Conservation (phyloP, 2,329 filamentous ascomycete genomes). For the Fusarium sp. region DNA sequence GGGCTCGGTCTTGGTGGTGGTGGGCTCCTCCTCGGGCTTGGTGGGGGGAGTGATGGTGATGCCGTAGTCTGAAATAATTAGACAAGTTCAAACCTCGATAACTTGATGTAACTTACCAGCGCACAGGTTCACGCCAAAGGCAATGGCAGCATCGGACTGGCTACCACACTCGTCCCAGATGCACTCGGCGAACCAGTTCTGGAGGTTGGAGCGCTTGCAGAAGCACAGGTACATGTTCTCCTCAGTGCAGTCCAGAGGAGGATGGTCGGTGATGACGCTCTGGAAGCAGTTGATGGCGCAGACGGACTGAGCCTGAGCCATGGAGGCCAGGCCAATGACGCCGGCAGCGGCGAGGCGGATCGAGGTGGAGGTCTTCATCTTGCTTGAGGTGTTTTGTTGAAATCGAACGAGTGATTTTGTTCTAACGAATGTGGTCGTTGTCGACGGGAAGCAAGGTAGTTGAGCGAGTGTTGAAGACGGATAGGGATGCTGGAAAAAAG, state of each 20-base stretch:
- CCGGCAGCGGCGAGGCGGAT: neutral
- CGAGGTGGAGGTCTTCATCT: neutral
- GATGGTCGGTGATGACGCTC: constrained; percentile 40
- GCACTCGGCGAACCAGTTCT: constrained; percentile 39
- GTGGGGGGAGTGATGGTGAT: neutral
- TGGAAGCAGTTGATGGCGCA: constrained; percentile 38
- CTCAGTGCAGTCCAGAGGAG: constrained; percentile 42
- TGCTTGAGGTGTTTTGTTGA: neutral
- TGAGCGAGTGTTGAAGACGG: neutral
- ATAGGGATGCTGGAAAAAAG: neutral
- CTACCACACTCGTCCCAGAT: constrained; percentile 26
- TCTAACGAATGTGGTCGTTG: neutral
- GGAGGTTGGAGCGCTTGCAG: constrained; percentile 38
- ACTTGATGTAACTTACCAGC: neutral
- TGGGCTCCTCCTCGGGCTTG: neutral
- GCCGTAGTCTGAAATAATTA: neutral
- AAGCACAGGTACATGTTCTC: constrained; percentile 44
- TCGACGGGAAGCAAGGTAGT: neutral
- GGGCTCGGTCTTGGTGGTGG: neutral
- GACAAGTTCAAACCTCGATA: neutral
- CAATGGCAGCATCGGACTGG: constrained; percentile 5
- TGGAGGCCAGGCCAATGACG: neutral
- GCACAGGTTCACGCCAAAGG: neutral
- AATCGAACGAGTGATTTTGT: neutral
- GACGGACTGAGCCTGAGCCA: neutral